Conservation (phyloP, 2,329 filamentous ascomycete genomes). For the Ilyonectria sp. region DNA sequence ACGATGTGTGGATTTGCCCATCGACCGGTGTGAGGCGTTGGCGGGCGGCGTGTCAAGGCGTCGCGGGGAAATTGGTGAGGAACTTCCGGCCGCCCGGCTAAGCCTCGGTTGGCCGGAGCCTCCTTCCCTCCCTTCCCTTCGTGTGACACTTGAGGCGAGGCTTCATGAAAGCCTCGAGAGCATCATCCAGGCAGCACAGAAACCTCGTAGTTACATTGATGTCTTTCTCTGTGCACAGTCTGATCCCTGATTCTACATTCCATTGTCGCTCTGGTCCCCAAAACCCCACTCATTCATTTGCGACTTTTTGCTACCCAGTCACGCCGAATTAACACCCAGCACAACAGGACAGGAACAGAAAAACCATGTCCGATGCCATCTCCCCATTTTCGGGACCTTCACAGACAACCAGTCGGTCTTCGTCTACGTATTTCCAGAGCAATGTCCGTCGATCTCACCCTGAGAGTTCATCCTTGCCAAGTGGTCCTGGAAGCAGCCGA, state of each 20-base stretch:
- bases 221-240: neutral
- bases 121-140: constrained; percentile 1
- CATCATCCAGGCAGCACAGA: neutral
- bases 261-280: neutral
- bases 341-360: neutral
- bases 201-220: neutral
- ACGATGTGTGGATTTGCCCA: constrained; percentile 49
- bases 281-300: neutral
- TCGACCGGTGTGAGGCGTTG: constrained; percentile 49
- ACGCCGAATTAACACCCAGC: constrained; percentile 1
- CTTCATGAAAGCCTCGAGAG: no score
- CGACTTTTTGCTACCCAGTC: constrained; percentile 10
- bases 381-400: constrained; percentile 15
- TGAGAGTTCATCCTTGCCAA: constrained; percentile 5
- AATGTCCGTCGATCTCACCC: constrained; percentile 8
- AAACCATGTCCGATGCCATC: constrained; percentile 21
- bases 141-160: neutral
- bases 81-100: constrained; percentile 43
- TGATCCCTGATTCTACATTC: neutral
- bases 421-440: constrained; percentile 45
- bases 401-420: constrained; percentile 30
- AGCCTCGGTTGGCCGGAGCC: constrained; percentile 35
- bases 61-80: constrained; percentile 40
- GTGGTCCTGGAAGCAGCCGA: constrained; percentile 3
- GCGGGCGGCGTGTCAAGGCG: constrained; percentile 39